Evolutionary conservation across 2,329 filamentous ascomycete genomes (phyloP).

Genomic region (Helotiales sp.): DNA sequence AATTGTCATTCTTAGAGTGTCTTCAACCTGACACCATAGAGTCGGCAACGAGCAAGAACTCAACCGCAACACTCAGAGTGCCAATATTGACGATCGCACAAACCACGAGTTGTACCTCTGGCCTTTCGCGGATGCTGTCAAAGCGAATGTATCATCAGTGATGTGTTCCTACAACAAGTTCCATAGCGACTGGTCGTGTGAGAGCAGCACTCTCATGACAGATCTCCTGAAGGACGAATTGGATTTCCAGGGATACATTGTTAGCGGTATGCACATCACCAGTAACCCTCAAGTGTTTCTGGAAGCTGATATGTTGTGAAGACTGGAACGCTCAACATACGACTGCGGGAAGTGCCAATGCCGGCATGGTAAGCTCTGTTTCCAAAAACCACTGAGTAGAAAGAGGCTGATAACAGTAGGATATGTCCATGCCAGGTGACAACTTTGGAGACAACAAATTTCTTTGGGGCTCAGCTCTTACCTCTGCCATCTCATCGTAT

Average conservation of each 20-base stretch:
- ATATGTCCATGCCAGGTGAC: slow-evolving; percentile 81
- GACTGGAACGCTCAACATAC: slow-evolving; percentile 81
- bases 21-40: slow-evolving; percentile 28
- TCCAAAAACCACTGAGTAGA: neutral
- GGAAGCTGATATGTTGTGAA: slow-evolving; percentile 31
- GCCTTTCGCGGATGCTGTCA: slow-evolving; percentile 68
- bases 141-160: slow-evolving; percentile 61
- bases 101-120: slow-evolving; percentile 56
- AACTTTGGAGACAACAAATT: slow-evolving; percentile 51
- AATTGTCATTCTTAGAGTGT: slow-evolving; percentile 29
- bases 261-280: slow-evolving; percentile 41
- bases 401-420: slow-evolving; percentile 18
- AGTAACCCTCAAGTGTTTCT: slow-evolving; percentile 32
- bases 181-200: slow-evolving; percentile 68
- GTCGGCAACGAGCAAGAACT: slow-evolving; percentile 70
- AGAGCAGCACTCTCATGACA: slow-evolving; percentile 61
- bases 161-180: slow-evolving; percentile 77
- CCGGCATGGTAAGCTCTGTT: slow-evolving; percentile 55
- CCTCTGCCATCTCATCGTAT: slow-evolving; percentile 47
- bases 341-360: slow-evolving; percentile 63
- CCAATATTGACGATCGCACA: slow-evolving; percentile 63
- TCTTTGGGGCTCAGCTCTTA: slow-evolving; percentile 56
- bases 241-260: slow-evolving; percentile 72
- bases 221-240: slow-evolving; percentile 68
- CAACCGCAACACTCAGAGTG: slow-evolving; percentile 52